Percentiles rank a stretch among this genome's conserved stretches.
Evolutionary conservation across 106 monocot genomes (phyloP).

Genomic region (Gastrodia elata): DNA sequence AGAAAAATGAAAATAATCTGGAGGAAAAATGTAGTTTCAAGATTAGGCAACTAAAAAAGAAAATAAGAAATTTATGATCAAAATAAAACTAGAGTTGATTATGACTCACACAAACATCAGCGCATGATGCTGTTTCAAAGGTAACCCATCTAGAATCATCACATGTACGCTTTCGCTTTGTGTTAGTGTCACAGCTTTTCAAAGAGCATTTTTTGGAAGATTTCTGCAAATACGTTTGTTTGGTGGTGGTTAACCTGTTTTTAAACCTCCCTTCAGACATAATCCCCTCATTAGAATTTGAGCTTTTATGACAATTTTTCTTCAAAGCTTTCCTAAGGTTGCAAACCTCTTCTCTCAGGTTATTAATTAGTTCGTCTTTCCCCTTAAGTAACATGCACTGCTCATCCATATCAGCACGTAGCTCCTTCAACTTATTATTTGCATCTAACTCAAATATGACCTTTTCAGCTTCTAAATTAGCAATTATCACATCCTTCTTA

Average conservation of each 20-base stretch:
- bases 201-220: constrained; percentile 9
- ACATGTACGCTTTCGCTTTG: constrained; percentile 14
- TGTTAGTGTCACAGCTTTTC: constrained; percentile 1
- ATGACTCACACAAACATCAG: constrained; percentile 27
- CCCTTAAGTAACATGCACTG: constrained; percentile 18
- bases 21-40: neutral
- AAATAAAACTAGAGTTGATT: neutral
- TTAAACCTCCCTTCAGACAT: neutral
- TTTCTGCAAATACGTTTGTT: neutral
- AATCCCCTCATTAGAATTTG: constrained; percentile 10
- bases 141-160: neutral
- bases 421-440: constrained; percentile 28
- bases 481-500: constrained; percentile 41
- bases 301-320: neutral
- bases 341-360: constrained; percentile 26
- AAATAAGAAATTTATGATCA: neutral
- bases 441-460: constrained; percentile 19
- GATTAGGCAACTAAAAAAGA: neutral
- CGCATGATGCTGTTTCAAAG: constrained; percentile 10
- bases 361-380: constrained; percentile 30
- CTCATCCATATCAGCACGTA: neutral
- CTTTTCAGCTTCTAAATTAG: constrained; percentile 26
- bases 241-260: constrained; percentile 9
- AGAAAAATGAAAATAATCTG: neutral
- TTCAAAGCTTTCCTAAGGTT: constrained; percentile 11